Conservation (phyloP, 345 rosid species). For the Aquilaria malaccensis region DNA sequence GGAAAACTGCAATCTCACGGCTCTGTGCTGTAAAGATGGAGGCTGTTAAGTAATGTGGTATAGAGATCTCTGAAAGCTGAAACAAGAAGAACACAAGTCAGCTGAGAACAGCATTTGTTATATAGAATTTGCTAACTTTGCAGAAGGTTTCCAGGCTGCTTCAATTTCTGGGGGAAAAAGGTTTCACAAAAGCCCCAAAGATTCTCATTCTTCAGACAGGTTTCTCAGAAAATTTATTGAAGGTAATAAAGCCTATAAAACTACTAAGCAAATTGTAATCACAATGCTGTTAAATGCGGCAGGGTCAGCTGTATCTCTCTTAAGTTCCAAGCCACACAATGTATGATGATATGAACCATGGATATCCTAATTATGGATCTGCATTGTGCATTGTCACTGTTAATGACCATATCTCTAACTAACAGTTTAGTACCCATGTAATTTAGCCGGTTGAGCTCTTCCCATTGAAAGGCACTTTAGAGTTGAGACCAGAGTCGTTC, state of each 20-base stretch:
- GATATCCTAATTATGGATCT: too few species aligned
- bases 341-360: too few species aligned
- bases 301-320: too few species aligned
- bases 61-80: slow-evolving; percentile 81
- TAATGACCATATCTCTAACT: too few species aligned
- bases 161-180: too few species aligned
- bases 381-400: too few species aligned
- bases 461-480: too few species aligned
- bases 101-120: slow-evolving; percentile 8
- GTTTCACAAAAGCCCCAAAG: background rate
- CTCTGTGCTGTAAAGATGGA: slow-evolving; percentile 87
- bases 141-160: background rate
- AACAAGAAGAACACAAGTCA: slow-evolving; percentile 18
- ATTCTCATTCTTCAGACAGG: background rate
- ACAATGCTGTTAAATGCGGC: too few species aligned
- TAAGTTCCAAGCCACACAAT: too few species aligned
- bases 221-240: background rate
- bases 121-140: background rate
- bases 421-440: too few species aligned
- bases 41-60: slow-evolving; percentile 94
- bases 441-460: too few species aligned
- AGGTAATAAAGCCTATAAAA: background rate
- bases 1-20: slow-evolving; percentile 65
- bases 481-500: too few species aligned
- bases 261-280: background rate